These are phyloP conservation scores for Aspergillus nidulans DNA, from an alignment of 495 filamentous ascomycete species.

Conservation along the genomic window DNA sequence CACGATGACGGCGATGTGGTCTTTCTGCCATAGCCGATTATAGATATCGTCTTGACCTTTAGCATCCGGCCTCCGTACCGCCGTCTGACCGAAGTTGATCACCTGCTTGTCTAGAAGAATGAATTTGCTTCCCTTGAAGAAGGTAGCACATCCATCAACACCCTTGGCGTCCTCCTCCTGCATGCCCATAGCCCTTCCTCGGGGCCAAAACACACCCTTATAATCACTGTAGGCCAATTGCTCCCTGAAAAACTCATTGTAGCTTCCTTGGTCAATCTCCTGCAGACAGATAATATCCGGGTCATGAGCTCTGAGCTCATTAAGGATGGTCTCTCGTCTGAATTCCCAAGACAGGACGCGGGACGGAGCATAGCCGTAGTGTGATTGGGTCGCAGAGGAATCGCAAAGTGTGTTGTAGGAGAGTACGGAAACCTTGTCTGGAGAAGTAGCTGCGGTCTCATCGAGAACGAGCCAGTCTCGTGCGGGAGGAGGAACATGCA, in stretches of 20 bases:
- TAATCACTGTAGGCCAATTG: conserved; percentile 80
- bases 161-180: conserved; percentile 75
- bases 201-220: conserved; percentile 87
- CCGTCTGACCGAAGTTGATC: conserved; percentile 84
- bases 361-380: conserved; percentile 86
- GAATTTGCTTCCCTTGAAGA: conserved; percentile 90
- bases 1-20: conserved; percentile 85
- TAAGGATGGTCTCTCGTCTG: conserved; percentile 72
- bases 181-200: conserved; percentile 85
- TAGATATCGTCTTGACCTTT: conserved; percentile 94
- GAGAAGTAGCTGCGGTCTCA: conserved; percentile 44
- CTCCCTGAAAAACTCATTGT: conserved; percentile 81
- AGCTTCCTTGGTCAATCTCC: conserved; percentile 85
- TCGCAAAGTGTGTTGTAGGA: conserved; percentile 96
- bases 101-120: conserved; percentile 88
- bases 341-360: conserved; percentile 79
- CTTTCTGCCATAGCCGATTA: conserved; percentile 95
- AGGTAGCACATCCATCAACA: conserved; percentile 94
- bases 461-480: conserved; percentile 67
- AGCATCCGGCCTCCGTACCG: conserved; percentile 90
- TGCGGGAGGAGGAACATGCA: conserved; percentile 64
- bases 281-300: conserved; percentile 91
- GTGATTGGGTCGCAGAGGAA: conserved; percentile 72
- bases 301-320: conserved; percentile 71
- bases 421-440: conserved; percentile 68